A percentile compares a stretch with the other conserved stretches of the same genome.
phyloP scores from a whole-genome alignment of 495 filamentous ascomycete species.

The Penicillium cosmopolitanum region DNA sequence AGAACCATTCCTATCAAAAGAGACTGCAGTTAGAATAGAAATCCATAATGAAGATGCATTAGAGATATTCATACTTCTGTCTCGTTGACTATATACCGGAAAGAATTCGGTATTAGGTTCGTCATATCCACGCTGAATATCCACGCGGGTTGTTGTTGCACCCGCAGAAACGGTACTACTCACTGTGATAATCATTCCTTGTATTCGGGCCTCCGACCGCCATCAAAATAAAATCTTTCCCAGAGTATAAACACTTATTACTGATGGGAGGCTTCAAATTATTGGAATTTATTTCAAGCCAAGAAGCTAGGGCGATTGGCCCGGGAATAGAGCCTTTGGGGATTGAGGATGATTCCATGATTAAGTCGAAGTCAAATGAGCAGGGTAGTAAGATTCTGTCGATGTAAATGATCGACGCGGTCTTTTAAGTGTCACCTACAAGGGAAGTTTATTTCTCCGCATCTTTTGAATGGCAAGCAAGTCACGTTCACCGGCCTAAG shows the following conservation, averaged over 20 bases:
- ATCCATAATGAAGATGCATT: neutral
- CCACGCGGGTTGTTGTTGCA: neutral
- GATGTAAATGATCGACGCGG: too few species aligned
- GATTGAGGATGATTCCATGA: neutral
- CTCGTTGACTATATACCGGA: slow-evolving; percentile 63
- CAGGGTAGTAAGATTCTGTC: too few species aligned
- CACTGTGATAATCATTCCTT: slow-evolving; percentile 27
- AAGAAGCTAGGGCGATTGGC: slow-evolving; percentile 14
- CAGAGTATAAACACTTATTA: slow-evolving; percentile 82
- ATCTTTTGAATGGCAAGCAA: too few species aligned
- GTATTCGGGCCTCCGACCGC: slow-evolving; percentile 26
- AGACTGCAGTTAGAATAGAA: too few species aligned
- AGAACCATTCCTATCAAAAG: slow-evolving; percentile 74
- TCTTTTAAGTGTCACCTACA: too few species aligned
- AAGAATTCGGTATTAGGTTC: neutral
- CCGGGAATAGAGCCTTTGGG: slow-evolving; percentile 16
- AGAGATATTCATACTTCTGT: slow-evolving; percentile 42
- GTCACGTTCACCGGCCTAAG: too few species aligned
- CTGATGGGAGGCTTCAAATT: slow-evolving; percentile 84
- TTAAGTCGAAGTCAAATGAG: neutral
- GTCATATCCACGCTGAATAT: neutral
- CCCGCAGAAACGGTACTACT: slow-evolving; percentile 3
- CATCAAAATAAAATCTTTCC: slow-evolving; percentile 27
- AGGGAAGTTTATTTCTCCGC: too few species aligned
- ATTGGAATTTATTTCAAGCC: slow-evolving; percentile 80